Percentiles rank a stretch among this genome's conserved stretches.
These are phyloP conservation scores for Brettanomyces anomalus DNA, from an alignment of 805 yeast genomes.

Conservation along the genomic window DNA sequence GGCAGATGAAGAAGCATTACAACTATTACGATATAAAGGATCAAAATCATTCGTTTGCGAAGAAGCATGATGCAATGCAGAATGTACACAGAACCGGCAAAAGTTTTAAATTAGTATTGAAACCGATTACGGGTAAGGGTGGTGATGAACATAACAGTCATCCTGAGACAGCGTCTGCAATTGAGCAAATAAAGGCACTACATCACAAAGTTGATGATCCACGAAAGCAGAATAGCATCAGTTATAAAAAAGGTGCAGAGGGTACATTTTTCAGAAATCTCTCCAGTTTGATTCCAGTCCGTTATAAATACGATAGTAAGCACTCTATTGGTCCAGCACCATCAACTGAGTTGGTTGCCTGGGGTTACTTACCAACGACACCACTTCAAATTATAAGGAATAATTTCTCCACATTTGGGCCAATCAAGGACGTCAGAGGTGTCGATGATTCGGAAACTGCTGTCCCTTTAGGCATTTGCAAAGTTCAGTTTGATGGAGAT, in stretches of 20 bases:
- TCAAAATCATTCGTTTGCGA: constrained; percentile 14
- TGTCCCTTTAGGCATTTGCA: constrained; percentile 66
- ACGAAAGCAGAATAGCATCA: constrained; percentile 7
- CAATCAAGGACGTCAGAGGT: constrained; percentile 47
- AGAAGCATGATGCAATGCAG: neutral
- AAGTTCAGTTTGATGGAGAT: constrained; percentile 53
- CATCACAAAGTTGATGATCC: constrained; percentile 13
- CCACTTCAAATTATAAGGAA: constrained; percentile 37
- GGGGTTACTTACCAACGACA: constrained; percentile 53
- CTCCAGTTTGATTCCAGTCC: constrained; percentile 12
- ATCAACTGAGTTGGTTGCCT: constrained; percentile 55
- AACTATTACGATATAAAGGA: constrained; percentile 8
- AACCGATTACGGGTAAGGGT: neutral
- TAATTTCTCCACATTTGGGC: constrained; percentile 56
- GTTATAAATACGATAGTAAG: constrained; percentile 42
- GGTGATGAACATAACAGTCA: neutral
- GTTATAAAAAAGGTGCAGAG: constrained; percentile 5
- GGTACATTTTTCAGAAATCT: constrained; percentile 12
- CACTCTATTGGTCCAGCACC: constrained; percentile 74
- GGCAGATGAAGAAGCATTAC: constrained; percentile 9
- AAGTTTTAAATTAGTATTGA: constrained; percentile 4
- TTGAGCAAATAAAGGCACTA: constrained; percentile 5
- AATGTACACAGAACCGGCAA: constrained; percentile 2
- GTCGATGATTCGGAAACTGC: constrained; percentile 68
- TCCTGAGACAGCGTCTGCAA: constrained; percentile 22